Evolutionary conservation across 371 early-diverging fungal genomes (phyloP), one percentile per base, ranked within the genome.

Genomic region (Fennellomyces sp.): DNA sequence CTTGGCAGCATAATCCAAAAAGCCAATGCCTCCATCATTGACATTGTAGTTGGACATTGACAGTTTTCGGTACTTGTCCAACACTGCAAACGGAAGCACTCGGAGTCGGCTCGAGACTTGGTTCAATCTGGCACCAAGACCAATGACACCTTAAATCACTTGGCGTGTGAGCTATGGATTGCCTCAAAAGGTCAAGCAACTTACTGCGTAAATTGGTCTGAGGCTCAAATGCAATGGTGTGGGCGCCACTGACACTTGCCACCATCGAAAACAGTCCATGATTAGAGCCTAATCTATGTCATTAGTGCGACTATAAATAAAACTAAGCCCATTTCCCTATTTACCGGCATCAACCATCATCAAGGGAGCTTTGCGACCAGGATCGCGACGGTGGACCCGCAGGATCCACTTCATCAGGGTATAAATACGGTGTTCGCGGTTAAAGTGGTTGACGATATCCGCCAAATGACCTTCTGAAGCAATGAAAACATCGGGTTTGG

Each of bases 321-420:
- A 48, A 23, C 17, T 23, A 33, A 8, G 35, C 35, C 35, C 35
- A 33, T 13, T 33, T 33, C 35, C n/a, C n/a, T 41, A 10, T 33
- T 59, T 69, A 72, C 76, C 79, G 33, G 72, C 79, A 60, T 75
- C 79, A 13, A 79, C 70, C 79, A 76, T 79, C 5, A 79, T 30
- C 21, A 79, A 58, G 39, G 79, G 79, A 1, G 39, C 45, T 13
- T 59, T 65, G 35, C 79, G 63, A 6, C 58, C 47, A 11, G 69
- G 55, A 36, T 75, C 76, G n/a, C 76, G 73, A 57, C 79, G 75
- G 52, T 79, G 65, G 1, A 76, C 76, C 50, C 79, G 73, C 5
- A 75, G 54, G 41, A 79, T 73, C 79, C 79, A 79, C 60, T 79
- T 79, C 76, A 79, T 79, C n/a, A 79, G 56, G n/a, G 64, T 67